phyloP scores from a whole-genome alignment of 2,329 filamentous ascomycete species.

The Apiospora marii region DNA sequence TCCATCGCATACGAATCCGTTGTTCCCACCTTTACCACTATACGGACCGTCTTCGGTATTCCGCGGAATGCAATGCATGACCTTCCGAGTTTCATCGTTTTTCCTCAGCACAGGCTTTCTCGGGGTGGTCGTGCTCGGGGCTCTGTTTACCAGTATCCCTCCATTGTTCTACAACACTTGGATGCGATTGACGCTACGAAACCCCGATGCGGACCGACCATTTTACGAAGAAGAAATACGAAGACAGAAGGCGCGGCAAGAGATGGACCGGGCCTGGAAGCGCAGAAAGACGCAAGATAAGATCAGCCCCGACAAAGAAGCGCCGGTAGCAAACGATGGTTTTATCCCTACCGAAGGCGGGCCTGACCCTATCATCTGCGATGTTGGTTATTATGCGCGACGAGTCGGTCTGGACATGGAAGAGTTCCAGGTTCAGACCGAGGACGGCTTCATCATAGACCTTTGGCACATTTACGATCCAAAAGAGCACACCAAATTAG shows the following conservation, averaged over 20 bases:
- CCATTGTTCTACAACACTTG: slow-evolving; percentile 56
- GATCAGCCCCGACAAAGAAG: slow-evolving; percentile 51
- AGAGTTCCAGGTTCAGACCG: slow-evolving; percentile 83
- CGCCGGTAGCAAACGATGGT: slow-evolving; percentile 54
- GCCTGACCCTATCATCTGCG: slow-evolving; percentile 77
- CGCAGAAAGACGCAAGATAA: slow-evolving; percentile 46
- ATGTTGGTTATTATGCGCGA: slow-evolving; percentile 85
- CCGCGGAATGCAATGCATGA: slow-evolving; percentile 70
- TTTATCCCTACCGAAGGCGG: slow-evolving; percentile 82
- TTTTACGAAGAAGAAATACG: slow-evolving; percentile 78
- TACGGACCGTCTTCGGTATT: slow-evolving; percentile 78
- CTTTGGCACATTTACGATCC: slow-evolving; percentile 93
- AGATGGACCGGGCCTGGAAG: slow-evolving; percentile 71
- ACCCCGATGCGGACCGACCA: slow-evolving; percentile 67
- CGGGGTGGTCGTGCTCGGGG: slow-evolving; percentile 75
- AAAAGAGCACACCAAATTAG: slow-evolving; percentile 67
- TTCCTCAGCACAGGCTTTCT: slow-evolving; percentile 82
- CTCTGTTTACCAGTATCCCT: slow-evolving; percentile 73
- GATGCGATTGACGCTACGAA: slow-evolving; percentile 62
- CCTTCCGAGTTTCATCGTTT: slow-evolving; percentile 73
- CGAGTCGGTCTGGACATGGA: slow-evolving; percentile 89
- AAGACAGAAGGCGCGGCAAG: slow-evolving; percentile 61
- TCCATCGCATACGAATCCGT: slow-evolving; percentile 75
- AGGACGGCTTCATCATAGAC: slow-evolving; percentile 90
- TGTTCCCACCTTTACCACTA: slow-evolving; percentile 84